Conservation (phyloP, 768 basidiomycete species). For the Trametes maxima region DNA sequence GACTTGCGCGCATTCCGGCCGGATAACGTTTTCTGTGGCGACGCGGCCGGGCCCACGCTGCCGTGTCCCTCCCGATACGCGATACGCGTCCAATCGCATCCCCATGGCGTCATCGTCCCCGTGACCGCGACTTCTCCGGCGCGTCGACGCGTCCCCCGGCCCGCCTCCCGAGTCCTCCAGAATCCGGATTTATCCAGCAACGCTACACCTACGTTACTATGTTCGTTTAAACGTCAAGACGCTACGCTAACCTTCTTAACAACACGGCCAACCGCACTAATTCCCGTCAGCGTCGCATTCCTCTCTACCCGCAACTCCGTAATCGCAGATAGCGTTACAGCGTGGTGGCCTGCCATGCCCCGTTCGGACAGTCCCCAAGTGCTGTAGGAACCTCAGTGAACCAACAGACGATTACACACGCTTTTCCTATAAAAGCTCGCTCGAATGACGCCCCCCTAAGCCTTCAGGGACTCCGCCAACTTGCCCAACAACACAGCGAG, state of each 20-base stretch:
- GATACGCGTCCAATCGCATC: too few relatives aligned
- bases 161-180: not conserved
- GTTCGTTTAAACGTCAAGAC: too few relatives aligned
- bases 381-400: too few relatives aligned
- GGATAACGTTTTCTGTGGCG: not conserved
- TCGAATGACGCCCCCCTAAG: not conserved
- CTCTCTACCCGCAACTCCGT: too few relatives aligned
- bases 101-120: not conserved
- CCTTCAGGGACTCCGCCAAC: slow-evolving; percentile 14
- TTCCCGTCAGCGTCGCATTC: too few relatives aligned
- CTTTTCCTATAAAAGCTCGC: not conserved
- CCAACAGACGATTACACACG: too few relatives aligned
- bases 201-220: too few relatives aligned
- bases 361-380: too few relatives aligned
- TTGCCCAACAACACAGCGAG: slow-evolving; percentile 52
- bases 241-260: not conserved
- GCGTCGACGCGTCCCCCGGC: not conserved
- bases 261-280: too few relatives aligned
- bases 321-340: too few relatives aligned
- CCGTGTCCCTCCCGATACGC: not conserved
- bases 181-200: not conserved
- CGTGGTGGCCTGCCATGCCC: too few relatives aligned
- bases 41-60: not conserved
- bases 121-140: slow-evolving; percentile 2
- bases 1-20: not conserved